Base-by-base conservation (phyloP, 148 eudicot genomes). In the Camellia japonica region DNA sequence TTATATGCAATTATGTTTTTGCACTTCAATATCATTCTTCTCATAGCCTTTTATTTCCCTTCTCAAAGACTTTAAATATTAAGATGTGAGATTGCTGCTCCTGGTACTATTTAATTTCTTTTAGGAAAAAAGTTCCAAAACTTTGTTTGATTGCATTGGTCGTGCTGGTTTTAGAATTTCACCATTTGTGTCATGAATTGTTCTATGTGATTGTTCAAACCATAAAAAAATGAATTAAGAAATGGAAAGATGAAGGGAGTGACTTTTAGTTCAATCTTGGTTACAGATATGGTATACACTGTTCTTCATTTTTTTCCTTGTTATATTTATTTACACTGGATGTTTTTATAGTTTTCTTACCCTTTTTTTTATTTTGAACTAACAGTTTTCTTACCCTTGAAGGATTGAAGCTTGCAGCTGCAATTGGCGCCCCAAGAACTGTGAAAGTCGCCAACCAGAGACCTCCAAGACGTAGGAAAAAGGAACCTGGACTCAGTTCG, bases 361-460 rank as follows among this genome's bases (percentile, higher is more conserved):
- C 93, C 82, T 90, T 79, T 30, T 30, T 30, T 30, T 30, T 30
- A 30, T 30, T 30, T 30, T 30, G 38, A 30, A 30, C 38, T 30
- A 30, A 1, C n/a, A 44, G 68, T 15, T 19, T 15, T 71, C 74
- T 82, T 87, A 92, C 99, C 93, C 82, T 90, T 79, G 97, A 84
- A 85, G 99, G 99, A 81, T 90, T 96, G 84, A 96, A 96, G 86
- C 99, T 96, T 84, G 99, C 98, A 79, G 99, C 98, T 72, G 99
- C 98, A 86, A 94, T 84, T 11, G 97, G 97, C 38, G 84, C 84
- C 59, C 99, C 99, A 0, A 96, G 89, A 78, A 82, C 89, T 3
- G 91, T 85, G 87, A 94, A 94, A 80, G 99, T 91, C 67, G 91
- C 83, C 18, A 96, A 69, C 99, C 99, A 96, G 63, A 96, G 91